Evolutionary conservation across 495 filamentous ascomycete species (phyloP).

Genomic region (Copromyces sp.): DNA sequence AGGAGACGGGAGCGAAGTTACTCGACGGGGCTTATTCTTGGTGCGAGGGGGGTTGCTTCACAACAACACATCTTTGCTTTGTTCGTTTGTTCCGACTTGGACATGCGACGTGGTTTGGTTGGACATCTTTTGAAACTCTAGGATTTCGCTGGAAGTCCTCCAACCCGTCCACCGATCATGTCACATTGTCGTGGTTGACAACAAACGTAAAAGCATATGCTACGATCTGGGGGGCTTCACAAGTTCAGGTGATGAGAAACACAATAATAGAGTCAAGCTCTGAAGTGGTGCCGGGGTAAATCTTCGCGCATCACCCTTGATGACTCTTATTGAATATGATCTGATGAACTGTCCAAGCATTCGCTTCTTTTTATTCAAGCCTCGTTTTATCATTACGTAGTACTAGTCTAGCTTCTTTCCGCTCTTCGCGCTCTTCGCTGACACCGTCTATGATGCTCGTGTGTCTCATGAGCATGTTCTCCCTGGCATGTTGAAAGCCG

Average conservation of each 20-base stretch:
- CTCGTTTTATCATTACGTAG: slow-evolving; percentile 3
- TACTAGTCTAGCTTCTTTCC: slow-evolving; percentile 2
- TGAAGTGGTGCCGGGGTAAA: slow-evolving; percentile 56
- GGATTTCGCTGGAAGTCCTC: slow-evolving; percentile 33
- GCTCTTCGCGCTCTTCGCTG: background rate
- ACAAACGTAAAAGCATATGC: background rate
- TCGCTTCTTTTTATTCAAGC: slow-evolving; percentile 4
- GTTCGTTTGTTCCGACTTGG: slow-evolving; percentile 16
- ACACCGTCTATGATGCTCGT: background rate
- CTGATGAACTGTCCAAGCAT: slow-evolving; percentile 59
- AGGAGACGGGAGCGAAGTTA: slow-evolving; percentile 52
- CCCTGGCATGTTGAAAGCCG: slow-evolving; percentile 10
- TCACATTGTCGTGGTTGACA: slow-evolving; percentile 19
- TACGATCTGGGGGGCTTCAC: slow-evolving; percentile 27
- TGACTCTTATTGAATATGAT: slow-evolving; percentile 86
- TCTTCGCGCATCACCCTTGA: slow-evolving; percentile 38
- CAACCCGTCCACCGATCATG: slow-evolving; percentile 18
- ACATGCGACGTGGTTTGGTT: slow-evolving; percentile 8
- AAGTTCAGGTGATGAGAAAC: slow-evolving; percentile 86
- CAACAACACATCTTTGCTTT: slow-evolving; percentile 16
- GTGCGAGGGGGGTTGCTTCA: slow-evolving; percentile 67
- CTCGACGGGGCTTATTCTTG: slow-evolving; percentile 99
- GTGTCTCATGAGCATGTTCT: background rate
- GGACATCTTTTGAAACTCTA: slow-evolving; percentile 27
- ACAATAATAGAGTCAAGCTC: slow-evolving; percentile 99